Evolutionary conservation across 2,329 filamentous ascomycete genomes (phyloP), one percentile per base, ranked within the genome.

Genomic region (Salinomyces thailandicus): DNA sequence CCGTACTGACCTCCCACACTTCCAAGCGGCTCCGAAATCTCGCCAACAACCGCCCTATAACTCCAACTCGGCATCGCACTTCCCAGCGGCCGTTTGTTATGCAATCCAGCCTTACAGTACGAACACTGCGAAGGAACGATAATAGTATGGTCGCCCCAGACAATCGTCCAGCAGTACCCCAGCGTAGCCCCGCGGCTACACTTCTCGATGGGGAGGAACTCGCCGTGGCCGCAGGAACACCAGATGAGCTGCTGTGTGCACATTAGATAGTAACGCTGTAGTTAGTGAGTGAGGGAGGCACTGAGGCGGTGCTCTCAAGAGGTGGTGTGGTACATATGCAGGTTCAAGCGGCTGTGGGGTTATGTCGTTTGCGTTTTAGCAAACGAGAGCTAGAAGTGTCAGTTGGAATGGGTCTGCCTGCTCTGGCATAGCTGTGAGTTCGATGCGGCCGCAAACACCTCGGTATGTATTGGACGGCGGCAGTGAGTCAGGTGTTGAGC

Each of bases 161-260:
- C 44, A 16, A 55, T 44, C 11, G 49, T 51, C 41, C 44, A 56
- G 45, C 53, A 56, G 5, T 36, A 36, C 3, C 49, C 47, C 3
- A 43, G 5, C 11, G 31, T 18, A 8, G 32, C 16, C 5, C 42
- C 52, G 1, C 38, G 41, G 3, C 41, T 12, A 31, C 53, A 56
- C 11, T 29, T 35, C 5, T 47, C 36, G 43, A 55, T 50, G 8
- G 52, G 51, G 2, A 55, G 47, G 37, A 55, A 46, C 37, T 56
- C 53, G 44, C 52, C 53, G 41, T 56, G 53, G 26, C 48, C 48
- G 47, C 53, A 56, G 40, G 44, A 45, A 41, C 53, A 56, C 53
- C 53, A 56, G 35, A 56, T 49, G 13, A 56, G 45, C 47, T 52
- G 43, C 51, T 56, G 53, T n/a, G 49, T 54, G 47, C 53, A 33